phyloP scores from a whole-genome alignment of 352 stramenopile genomes.

The Phytophthora podocarpi region DNA sequence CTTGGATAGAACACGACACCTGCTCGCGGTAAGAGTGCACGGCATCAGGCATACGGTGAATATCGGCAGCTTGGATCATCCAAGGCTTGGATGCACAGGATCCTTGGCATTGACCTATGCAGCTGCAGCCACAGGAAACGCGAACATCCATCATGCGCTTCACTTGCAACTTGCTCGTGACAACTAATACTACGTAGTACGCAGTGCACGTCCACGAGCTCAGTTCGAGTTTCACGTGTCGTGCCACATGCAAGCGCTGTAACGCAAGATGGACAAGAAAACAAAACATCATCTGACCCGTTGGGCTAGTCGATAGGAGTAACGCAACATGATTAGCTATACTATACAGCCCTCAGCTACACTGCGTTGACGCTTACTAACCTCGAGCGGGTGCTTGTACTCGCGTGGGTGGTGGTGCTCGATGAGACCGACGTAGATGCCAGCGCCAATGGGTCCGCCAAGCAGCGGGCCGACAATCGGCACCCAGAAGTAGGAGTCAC shows the following conservation, averaged over 20 bases:
- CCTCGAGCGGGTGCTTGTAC: conserved; percentile 46
- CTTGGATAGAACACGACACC: conserved; percentile 28
- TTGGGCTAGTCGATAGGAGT: conserved; percentile 18
- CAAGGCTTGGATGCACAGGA: too few species aligned
- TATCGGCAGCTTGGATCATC: neutral
- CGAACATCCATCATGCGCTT: neutral
- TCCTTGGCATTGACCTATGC: too few species aligned
- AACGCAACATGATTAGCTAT: conserved; percentile 14
- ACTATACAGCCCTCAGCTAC: conserved; percentile 33
- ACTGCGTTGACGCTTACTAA: conserved; percentile 9
- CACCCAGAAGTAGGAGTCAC: conserved; percentile 67
- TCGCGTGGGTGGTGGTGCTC: conserved; percentile 57
- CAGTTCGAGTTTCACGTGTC: neutral
- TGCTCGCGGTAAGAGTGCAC: conserved; percentile 28
- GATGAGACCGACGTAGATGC: conserved; percentile 45
- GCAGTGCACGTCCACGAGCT: too few species aligned
- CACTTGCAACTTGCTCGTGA: too few species aligned
- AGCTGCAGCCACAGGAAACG: neutral
- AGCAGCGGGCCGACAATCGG: conserved; percentile 56
- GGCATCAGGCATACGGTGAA: conserved; percentile 7
- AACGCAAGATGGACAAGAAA: conserved; percentile 12
- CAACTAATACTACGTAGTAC: too few species aligned
- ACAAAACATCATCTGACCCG: too few species aligned
- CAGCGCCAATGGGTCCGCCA: conserved; percentile 46
- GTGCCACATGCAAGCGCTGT: too few species aligned